Base-by-base conservation (phyloP, 2,329 filamentous ascomycete genomes). In the Madurella fahalii region DNA sequence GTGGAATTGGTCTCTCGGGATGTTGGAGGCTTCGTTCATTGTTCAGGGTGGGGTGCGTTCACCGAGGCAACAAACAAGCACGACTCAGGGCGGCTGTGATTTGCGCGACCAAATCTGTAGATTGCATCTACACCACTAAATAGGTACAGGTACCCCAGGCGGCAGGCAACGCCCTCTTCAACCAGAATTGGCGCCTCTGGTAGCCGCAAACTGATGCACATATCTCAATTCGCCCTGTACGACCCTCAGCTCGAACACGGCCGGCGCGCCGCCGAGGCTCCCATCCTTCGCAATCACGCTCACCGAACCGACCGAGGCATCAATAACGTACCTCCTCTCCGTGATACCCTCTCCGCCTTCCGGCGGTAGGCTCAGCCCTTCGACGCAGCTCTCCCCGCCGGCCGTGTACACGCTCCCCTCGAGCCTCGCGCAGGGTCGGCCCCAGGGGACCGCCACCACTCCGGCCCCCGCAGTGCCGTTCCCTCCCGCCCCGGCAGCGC, bases 351-450 rank as follows among this genome's bases (percentile, higher is more conserved):
- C 13, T 37, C 34, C 34, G 17, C 7, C 17, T 11, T 40, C 18
- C 12, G 15, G 4, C 30, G n/a, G 25, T 25, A 37, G 17, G 18
- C 13, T 17, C 40, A 40, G 9, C 12, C 37, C 39, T 8, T 20
- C 30, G 18, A 20, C 50, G 39, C 50, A 47, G 5, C 34, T 37
- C 25, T 37, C 34, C 34, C 11, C 13, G 16, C 44, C 31, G n/a
- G 44, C 31, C 8, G 16, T 18, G 50, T 69, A 68, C 40, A 18
- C 47, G n/a, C 34, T 45, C 13, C 61, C 64, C 53, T 65, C 62
- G 2, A 66, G 65, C 13, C 69, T 63, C n/a, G 54, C 63, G 58
- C 69, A 71, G 1, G 68, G 68, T 18, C 63, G 66, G 25, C 67
- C 69, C 67, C 68, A 71, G 34, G 34, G 34, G 34, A 37, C 25